phyloP scores from a whole-genome alignment of 1,284 basidiomycete species.

The Fistulinella cinereoalba region DNA sequence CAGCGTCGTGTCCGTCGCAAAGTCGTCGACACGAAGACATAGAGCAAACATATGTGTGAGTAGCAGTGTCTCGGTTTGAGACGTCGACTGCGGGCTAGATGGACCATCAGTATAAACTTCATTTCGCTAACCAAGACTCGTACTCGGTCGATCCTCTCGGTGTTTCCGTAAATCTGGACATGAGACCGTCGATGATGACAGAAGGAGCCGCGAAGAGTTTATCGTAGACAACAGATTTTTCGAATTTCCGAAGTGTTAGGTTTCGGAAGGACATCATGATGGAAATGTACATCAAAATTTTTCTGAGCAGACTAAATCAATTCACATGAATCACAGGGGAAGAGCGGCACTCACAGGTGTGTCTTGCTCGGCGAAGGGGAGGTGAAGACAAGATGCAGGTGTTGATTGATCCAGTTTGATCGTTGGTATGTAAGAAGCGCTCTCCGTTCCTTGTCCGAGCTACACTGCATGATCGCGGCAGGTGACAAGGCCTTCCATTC shows the following conservation, averaged over 20 bases:
- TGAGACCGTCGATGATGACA: constrained; percentile 68
- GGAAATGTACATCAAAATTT: constrained; percentile 76
- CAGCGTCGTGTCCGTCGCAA: constrained; percentile 61
- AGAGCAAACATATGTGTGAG: constrained; percentile 78
- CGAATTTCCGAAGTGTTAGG: constrained; percentile 41
- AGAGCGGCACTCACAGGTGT: constrained; percentile 46
- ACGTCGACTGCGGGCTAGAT: constrained; percentile 63
- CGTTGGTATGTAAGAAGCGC: constrained; percentile 59
- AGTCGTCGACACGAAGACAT: constrained; percentile 76
- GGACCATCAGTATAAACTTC: not conserved
- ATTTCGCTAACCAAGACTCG: constrained; percentile 19
- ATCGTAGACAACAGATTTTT: constrained; percentile 51
- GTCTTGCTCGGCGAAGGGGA: constrained; percentile 51
- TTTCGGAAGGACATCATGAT: constrained; percentile 70
- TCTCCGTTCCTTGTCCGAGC: constrained; percentile 47
- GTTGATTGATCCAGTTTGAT: constrained; percentile 67
- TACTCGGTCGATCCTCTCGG: constrained; percentile 61
- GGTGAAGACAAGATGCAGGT: constrained; percentile 47
- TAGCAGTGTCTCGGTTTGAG: constrained; percentile 66
- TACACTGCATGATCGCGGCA: constrained; percentile 50
- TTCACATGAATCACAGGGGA: not conserved
- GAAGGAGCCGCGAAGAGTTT: constrained; percentile 59
- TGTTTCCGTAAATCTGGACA: constrained; percentile 79
- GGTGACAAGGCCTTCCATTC: constrained; percentile 71
- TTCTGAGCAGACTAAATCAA: constrained; percentile 42